A percentile compares a stretch with the other conserved stretches of the same genome.
Conservation (phyloP, 1,284 basidiomycete species). For the Ceratobasidium sp. region DNA sequence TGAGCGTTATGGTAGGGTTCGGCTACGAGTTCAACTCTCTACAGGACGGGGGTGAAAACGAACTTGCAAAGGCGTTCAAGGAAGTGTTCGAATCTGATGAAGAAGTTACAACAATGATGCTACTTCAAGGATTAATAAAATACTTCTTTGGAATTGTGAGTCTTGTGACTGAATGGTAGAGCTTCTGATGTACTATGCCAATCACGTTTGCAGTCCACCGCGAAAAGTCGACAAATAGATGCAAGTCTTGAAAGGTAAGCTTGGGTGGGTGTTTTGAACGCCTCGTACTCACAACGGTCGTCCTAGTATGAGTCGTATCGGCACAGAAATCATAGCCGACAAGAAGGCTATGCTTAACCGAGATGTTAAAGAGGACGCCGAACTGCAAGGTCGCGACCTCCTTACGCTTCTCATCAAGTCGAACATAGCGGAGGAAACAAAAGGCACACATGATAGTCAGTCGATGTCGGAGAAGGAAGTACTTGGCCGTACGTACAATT, state of each 20-base stretch:
- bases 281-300: not conserved
- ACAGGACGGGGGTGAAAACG: constrained; percentile 55
- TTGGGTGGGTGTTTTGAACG: not conserved
- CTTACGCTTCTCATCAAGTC: constrained; percentile 71
- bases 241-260: constrained; percentile 26
- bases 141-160: constrained; percentile 25
- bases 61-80: constrained; percentile 61
- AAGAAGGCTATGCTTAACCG: constrained; percentile 56
- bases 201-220: constrained; percentile 23
- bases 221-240: not conserved
- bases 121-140: constrained; percentile 29
- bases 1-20: constrained; percentile 59
- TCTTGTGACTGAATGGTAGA: constrained; percentile 39
- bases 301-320: constrained; percentile 26
- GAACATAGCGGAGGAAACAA: constrained; percentile 71
- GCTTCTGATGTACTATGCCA: constrained; percentile 48
- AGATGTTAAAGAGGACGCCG: constrained; percentile 51
- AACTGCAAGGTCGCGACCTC: constrained; percentile 58
- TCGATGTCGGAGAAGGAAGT: constrained; percentile 79
- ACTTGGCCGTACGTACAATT: constrained; percentile 70
- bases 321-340: constrained; percentile 50
- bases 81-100: constrained; percentile 52
- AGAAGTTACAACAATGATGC: constrained; percentile 16
- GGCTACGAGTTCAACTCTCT: constrained; percentile 71
- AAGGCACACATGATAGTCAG: constrained; percentile 63